Evolutionary conservation across 345 rosid genomes (phyloP), one percentile per base, ranked within the genome.

Genomic region (Melaleuca alternifolia): DNA sequence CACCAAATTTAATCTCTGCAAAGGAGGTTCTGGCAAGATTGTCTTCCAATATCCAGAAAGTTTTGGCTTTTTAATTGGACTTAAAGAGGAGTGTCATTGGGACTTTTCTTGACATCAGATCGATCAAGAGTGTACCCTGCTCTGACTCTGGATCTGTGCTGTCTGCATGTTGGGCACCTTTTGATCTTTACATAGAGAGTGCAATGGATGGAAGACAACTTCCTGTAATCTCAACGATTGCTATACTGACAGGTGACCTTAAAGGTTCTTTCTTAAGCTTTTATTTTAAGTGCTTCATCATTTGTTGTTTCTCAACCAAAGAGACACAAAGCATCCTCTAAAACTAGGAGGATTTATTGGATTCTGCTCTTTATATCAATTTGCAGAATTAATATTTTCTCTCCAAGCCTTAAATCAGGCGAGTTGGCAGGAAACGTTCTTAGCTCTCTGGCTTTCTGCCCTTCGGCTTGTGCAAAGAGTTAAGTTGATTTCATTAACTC

Each of bases 391-490:
- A 33, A 92, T 91, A 84, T 88, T 62, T 86, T 54, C 93, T 11
- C 94, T 94, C 75, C 90, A 75, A 88, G 91, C 89, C 61, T 84
- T 91, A 77, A 93, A 94, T 81, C 91, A 75, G 85, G 94, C 96
- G 84, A 92, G 93, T 91, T 94, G 96, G 96, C 91, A 93, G 79
- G 96, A 94, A 85, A 91, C 96, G 50, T 94, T 94, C 89, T 88
- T 94, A 54, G 93, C 94, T 18, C 95, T 94, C 77, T 94, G 96
- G 96, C 84, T 92, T 90, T 92, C 96, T 82, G 96, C 93, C 65
- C 95, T 94, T 86, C 94, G 95, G 62, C 95, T 94, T 87, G 96
- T 94, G 85, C 94, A 94, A 85, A 89, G 96, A 90, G 96, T 94
- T 87, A 88, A 88, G 92, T 83, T 81, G 57, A 13, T 57, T 53